Percentiles rank a stretch among this genome's conserved stretches.
Conservation (phyloP, 1,284 basidiomycete genomes). For the Cryptococcus neoformans region DNA sequence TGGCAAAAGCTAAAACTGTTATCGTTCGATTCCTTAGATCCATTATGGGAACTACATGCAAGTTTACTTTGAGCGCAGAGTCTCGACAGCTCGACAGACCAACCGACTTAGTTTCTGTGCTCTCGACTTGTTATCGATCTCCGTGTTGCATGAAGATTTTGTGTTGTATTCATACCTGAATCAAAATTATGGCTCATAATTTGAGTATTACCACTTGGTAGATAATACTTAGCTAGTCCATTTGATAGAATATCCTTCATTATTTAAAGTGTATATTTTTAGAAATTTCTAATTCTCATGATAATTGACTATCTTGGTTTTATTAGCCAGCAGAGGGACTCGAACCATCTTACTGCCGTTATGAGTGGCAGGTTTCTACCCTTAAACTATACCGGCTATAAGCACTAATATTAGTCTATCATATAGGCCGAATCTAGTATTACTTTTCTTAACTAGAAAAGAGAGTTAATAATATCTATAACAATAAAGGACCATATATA, state of each 20-base stretch:
- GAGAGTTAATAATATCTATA: background rate
- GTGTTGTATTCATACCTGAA: background rate
- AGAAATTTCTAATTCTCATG: background rate
- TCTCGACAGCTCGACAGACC: too few species aligned
- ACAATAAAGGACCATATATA: slow-evolving; percentile 2
- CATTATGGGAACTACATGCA: too few species aligned
- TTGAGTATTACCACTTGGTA: background rate
- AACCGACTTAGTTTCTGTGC: too few species aligned
- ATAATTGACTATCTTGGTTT: slow-evolving; percentile 1
- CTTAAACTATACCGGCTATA: slow-evolving; percentile 8
- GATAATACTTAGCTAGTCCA: slow-evolving; percentile 4
- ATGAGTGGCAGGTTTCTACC: slow-evolving; percentile 11
- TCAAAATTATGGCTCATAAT: slow-evolving; percentile 1
- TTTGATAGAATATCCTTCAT: slow-evolving; percentile 7
- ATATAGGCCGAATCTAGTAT: slow-evolving; percentile 7
- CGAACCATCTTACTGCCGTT: slow-evolving; percentile 7
- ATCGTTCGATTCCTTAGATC: too few species aligned
- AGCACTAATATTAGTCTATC: background rate
- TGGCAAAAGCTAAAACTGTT: too few species aligned
- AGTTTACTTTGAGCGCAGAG: too few species aligned
- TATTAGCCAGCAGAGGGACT: slow-evolving; percentile 4
- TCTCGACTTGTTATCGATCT: too few species aligned
- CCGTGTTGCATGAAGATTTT: slow-evolving; percentile 1
- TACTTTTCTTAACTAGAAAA: too few species aligned
- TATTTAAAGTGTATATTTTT: slow-evolving; percentile 4